Conservation (phyloP, 2,329 filamentous ascomycete genomes). For the Trichoderma harzianum region DNA sequence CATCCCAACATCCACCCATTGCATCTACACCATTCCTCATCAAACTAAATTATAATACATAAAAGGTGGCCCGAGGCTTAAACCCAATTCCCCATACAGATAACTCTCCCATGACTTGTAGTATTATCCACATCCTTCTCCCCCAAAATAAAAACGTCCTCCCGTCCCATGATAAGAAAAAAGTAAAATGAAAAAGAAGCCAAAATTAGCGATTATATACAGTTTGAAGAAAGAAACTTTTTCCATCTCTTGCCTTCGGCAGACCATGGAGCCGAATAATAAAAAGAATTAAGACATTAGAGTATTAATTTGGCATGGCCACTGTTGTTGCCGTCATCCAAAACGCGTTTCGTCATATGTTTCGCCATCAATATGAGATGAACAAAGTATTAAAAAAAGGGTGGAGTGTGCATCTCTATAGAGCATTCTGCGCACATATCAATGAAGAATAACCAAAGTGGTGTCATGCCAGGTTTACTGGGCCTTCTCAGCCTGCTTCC, state of each 20-base stretch:
- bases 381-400: not conserved
- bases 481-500: conserved; percentile 30
- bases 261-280: not conserved
- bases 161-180: not conserved
- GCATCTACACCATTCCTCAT: not conserved
- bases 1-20: not conserved
- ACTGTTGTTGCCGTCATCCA: conserved; percentile 11
- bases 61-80: not conserved
- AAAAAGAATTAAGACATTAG: not conserved
- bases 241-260: not conserved
- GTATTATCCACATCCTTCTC: not conserved
- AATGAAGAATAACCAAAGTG: not conserved
- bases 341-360: conserved; percentile 13
- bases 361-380: not conserved
- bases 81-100: not conserved
- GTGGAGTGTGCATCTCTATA: not conserved
- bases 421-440: not conserved
- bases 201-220: not conserved
- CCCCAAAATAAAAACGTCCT: not conserved
- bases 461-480: conserved; percentile 22
- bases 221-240: not conserved
- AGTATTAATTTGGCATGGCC: conserved; percentile 12
- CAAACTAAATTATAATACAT: conserved; percentile 5
- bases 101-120: not conserved
- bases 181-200: not conserved